Conservation (phyloP, 2,329 filamentous ascomycete genomes). For the Colletotrichum spaethianum region DNA sequence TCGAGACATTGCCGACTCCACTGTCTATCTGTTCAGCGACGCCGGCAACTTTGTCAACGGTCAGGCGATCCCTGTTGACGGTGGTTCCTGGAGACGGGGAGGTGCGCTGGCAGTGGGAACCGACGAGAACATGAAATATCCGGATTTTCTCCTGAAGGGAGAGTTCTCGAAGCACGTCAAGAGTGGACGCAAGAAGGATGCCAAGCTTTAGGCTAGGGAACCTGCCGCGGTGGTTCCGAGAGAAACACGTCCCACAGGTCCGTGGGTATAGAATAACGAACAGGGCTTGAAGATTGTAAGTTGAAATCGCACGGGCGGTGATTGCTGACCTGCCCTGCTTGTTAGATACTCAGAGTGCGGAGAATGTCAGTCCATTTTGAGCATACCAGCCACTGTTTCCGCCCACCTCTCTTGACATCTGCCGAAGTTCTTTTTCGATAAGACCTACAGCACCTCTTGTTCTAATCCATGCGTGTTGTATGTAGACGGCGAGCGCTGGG, state of each 20-base stretch:
- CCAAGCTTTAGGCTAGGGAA: slow-evolving; percentile 55
- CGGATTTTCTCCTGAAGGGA: slow-evolving; percentile 60
- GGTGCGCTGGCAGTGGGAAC: slow-evolving; percentile 62
- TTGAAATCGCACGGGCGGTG: slow-evolving; percentile 22
- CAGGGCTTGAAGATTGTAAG: slow-evolving; percentile 11
- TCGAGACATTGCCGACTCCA: slow-evolving; percentile 93
- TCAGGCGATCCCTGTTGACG: slow-evolving; percentile 82
- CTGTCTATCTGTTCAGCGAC: slow-evolving; percentile 89
- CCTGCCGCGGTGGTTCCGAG: background rate
- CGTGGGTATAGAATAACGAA: slow-evolving; percentile 15
- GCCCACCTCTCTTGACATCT: background rate
- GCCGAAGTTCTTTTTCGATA: background rate
- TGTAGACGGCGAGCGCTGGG: background rate
- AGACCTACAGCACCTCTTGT: background rate
- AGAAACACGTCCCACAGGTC: slow-evolving; percentile 7
- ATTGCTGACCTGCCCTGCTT: slow-evolving; percentile 14
- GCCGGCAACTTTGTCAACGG: slow-evolving; percentile 90
- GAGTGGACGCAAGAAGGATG: slow-evolving; percentile 50
- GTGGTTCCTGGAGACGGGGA: slow-evolving; percentile 69
- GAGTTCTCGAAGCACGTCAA: slow-evolving; percentile 53
- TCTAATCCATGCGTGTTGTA: too few relatives aligned
- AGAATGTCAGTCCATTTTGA: slow-evolving; percentile 4
- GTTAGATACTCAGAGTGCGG: slow-evolving; percentile 17
- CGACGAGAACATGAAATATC: slow-evolving; percentile 65
- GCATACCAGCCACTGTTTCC: background rate